Evolutionary conservation across 768 basidiomycete genomes (phyloP), one percentile per base, ranked within the genome.

Genomic region (Boletus patriciae): DNA sequence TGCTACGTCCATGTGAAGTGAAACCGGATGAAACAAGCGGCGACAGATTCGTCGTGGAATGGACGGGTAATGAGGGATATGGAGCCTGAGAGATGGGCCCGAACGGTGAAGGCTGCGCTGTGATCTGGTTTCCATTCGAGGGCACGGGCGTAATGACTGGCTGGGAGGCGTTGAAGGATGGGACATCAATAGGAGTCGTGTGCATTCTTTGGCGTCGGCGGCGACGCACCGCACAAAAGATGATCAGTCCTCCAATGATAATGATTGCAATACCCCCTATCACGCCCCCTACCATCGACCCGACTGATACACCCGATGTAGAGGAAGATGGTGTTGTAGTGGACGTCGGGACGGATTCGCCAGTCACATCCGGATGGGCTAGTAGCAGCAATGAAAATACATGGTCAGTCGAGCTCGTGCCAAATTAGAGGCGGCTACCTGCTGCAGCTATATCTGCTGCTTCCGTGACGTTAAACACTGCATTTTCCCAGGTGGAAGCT

Each of bases 201-300:
- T 29, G 27, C 11, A 2, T 36, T 31, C 45, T 38, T 53, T 33
- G 54, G 41, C 47, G 59, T 12, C 66, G 62, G 4, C 29, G 59
- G 27, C 55, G 63, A 38, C 59, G 55, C 33, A 58, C 31, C 23
- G 52, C 29, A 25, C 49, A 65, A 34, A 59, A 36, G 12, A 51
- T 21, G 29, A 70, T 46, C 18, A 62, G 15, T 11, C 23, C 58
- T n/a, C 59, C 55, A 9, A 68, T 38, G 40, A 63, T 1, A 7
- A 72, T 10, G 29, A 62, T 25, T 12, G 33, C 47, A 5, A 63
- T 11, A 10, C 46, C 62, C 0, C 69, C 70, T 12, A 67, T 27
- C 15, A 70, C 62, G 1, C 71, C 60, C 4, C 69, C 71, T 6
- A 60, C 50, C 42, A 70, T 60, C 11, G 58, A 45, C 19, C 62